Evolutionary conservation across 371 early-diverging fungal species (phyloP).

Genomic region (Aphelidium insulamus): DNA sequence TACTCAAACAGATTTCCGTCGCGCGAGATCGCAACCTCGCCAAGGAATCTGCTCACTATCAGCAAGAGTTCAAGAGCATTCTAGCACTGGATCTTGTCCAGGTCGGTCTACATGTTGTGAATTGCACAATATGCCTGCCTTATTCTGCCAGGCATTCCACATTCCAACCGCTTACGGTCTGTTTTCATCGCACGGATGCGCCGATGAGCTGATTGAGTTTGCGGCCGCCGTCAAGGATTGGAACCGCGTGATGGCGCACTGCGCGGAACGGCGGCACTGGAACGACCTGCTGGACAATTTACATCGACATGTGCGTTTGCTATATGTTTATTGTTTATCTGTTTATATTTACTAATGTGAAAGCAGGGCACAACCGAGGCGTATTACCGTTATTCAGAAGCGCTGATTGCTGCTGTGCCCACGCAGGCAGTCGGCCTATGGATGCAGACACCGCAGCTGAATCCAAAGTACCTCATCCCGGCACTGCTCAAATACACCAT

Average conservation of each 20-base stretch:
- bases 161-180: constrained; percentile 44
- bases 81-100: constrained; percentile 4
- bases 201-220: constrained; percentile 45
- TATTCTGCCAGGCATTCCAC: constrained; percentile 11
- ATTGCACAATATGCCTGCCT: background rate
- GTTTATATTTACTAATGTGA: background rate
- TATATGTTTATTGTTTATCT: constrained; percentile 1
- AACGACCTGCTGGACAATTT: constrained; percentile 32
- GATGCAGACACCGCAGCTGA: constrained; percentile 56
- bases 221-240: constrained; percentile 54
- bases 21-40: constrained; percentile 24
- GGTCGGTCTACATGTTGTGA: too few species aligned
- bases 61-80: too few species aligned
- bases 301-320: constrained; percentile 19
- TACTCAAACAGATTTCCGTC: constrained; percentile 43
- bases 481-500: constrained; percentile 57
- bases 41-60: too few species aligned
- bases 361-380: constrained; percentile 34
- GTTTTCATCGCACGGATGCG: constrained; percentile 60
- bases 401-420: constrained; percentile 56
- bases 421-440: constrained; percentile 53
- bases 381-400: constrained; percentile 65
- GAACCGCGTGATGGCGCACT: constrained; percentile 51
- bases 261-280: constrained; percentile 50
- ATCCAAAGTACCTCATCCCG: constrained; percentile 64